phyloP scores from a whole-genome alignment of 2,329 filamentous ascomycete species.

The Conoideocrella luteorostrata region DNA sequence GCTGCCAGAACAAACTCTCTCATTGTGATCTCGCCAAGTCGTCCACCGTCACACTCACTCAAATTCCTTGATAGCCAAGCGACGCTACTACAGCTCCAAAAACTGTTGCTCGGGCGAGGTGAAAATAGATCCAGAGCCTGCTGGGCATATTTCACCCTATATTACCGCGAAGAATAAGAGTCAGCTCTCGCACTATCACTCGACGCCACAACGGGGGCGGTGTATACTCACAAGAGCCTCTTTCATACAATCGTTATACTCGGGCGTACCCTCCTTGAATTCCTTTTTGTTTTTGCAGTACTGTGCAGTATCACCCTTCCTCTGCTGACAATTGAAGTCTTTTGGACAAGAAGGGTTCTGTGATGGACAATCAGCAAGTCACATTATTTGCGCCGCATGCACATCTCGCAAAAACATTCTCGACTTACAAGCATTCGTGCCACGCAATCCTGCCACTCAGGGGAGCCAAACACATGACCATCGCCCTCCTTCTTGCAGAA shows the following conservation, averaged over 20 bases:
- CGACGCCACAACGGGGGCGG: neutral
- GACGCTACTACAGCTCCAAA: neutral
- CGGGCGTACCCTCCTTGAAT: neutral
- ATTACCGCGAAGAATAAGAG: neutral
- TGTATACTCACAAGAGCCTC: neutral
- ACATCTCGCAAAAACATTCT: neutral
- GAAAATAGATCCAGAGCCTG: neutral
- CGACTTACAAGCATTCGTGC: conserved; percentile 3
- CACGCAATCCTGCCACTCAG: conserved; percentile 3
- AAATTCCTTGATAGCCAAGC: neutral
- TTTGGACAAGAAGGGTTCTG: conserved; percentile 5
- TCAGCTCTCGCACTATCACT: neutral
- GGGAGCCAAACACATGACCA: neutral
- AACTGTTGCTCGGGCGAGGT: neutral
- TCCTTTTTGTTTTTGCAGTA: neutral
- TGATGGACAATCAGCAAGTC: neutral
- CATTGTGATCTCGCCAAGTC: neutral
- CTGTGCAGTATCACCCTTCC: neutral
- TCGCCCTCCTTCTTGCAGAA: conserved; percentile 4
- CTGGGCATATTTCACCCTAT: neutral
- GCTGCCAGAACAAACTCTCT: too few relatives aligned
- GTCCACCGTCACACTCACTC: neutral
- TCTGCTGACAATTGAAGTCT: conserved; percentile 4
- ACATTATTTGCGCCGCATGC: neutral
- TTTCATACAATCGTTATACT: neutral